Conservation (phyloP, 176 grass and related monocot species). For the Hordeum marinum region DNA sequence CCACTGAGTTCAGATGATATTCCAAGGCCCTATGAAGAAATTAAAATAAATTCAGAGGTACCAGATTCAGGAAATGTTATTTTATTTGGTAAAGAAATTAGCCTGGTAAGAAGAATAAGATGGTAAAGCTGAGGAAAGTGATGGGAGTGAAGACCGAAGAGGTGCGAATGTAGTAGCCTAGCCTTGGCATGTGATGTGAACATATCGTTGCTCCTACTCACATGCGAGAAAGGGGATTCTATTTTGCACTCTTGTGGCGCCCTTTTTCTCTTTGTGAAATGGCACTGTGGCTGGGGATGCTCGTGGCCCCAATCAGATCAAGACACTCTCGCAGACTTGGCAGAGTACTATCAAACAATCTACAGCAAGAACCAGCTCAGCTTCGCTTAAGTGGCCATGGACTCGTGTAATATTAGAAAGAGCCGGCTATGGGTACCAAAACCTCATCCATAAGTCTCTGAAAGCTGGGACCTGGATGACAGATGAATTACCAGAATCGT, state of each 20-base stretch:
- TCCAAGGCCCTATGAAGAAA: background rate
- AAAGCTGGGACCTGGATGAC: background rate
- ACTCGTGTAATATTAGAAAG: background rate
- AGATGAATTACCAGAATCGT: too few species aligned
- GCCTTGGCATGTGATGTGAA: slow-evolving; percentile 29
- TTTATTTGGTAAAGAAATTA: background rate
- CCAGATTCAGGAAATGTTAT: background rate
- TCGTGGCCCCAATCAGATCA: slow-evolving; percentile 9
- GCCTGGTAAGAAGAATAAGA: background rate
- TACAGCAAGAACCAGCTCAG: slow-evolving; percentile 68
- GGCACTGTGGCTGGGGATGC: background rate
- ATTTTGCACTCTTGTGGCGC: slow-evolving; percentile 19
- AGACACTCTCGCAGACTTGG: slow-evolving; percentile 6
- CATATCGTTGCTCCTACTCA: slow-evolving; percentile 24
- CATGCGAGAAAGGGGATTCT: slow-evolving; percentile 32
- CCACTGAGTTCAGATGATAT: background rate
- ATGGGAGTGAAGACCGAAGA: background rate
- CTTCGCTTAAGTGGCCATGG: slow-evolving; percentile 12
- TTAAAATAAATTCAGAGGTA: background rate
- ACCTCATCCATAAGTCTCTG: background rate
- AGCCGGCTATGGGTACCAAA: background rate
- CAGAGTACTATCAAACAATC: slow-evolving; percentile 47
- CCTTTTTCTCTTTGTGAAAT: slow-evolving; percentile 9
- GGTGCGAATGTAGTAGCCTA: background rate
- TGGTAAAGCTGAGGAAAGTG: slow-evolving; percentile 22